phyloP scores from a whole-genome alignment of 1,139 yeast genomes.

The Casaregolazyma suthepensis region DNA sequence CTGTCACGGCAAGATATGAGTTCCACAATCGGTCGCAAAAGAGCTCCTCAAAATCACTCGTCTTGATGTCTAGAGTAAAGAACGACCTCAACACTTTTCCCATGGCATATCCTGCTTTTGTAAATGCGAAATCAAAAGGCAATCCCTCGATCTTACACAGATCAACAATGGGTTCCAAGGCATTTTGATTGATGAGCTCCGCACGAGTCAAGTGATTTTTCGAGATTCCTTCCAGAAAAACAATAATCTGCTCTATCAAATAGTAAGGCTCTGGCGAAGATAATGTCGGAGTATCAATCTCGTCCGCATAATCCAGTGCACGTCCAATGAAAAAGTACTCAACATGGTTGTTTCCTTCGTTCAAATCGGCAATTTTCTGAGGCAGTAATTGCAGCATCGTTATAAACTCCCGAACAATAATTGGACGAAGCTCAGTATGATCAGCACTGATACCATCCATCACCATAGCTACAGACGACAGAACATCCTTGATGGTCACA shows the following conservation, averaged over 20 bases:
- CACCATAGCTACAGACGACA: constrained; percentile 56
- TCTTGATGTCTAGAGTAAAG: constrained; percentile 28
- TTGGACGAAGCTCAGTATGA: constrained; percentile 63
- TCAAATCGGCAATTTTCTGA: constrained; percentile 11
- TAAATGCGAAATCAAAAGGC: constrained; percentile 34
- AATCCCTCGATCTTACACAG: constrained; percentile 27
- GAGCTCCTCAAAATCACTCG: constrained; percentile 20
- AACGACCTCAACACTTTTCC: constrained; percentile 24
- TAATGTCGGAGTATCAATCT: neutral
- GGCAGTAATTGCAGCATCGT: constrained; percentile 46
- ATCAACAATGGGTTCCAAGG: constrained; percentile 24
- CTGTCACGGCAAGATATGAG: neutral
- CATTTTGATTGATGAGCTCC: constrained; percentile 31
- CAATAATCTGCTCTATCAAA: constrained; percentile 6
- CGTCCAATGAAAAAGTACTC: constrained; percentile 1
- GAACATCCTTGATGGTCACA: constrained; percentile 26
- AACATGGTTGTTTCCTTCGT: constrained; percentile 5
- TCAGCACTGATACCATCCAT: constrained; percentile 83
- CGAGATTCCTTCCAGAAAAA: constrained; percentile 27
- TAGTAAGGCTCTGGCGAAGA: constrained; percentile 1
- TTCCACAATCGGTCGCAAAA: constrained; percentile 13
- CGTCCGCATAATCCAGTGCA: constrained; percentile 3
- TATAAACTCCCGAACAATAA: constrained; percentile 48
- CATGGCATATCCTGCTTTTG: constrained; percentile 27
- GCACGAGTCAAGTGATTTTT: constrained; percentile 30